A percentile compares a stretch with the other conserved stretches of the same genome.
These are phyloP conservation scores for Acacia confusa DNA, from an alignment of 306 rosid species.

Conservation along the genomic window DNA sequence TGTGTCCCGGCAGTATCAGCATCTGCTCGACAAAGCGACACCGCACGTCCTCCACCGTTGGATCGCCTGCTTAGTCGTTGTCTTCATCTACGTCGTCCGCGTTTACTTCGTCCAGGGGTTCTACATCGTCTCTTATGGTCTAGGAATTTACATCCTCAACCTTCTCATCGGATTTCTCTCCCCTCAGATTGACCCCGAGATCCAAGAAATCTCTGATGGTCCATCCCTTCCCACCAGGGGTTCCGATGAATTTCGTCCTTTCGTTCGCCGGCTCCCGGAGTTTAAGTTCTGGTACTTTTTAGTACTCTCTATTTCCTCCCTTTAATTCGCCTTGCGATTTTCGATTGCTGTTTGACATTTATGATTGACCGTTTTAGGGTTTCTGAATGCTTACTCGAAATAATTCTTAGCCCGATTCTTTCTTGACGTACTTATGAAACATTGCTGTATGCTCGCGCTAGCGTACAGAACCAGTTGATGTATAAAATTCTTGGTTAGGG, in stretches of 20 bases:
- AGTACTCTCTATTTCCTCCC: not conserved
- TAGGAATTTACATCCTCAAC: conserved; percentile 90
- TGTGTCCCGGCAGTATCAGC: conserved; percentile 63
- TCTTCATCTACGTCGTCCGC: conserved; percentile 61
- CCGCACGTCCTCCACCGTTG: conserved; percentile 74
- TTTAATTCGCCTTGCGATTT: not conserved
- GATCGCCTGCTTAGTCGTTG: conserved; percentile 55
- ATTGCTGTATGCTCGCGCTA: not conserved
- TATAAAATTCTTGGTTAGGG: not conserved
- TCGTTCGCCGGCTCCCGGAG: conserved; percentile 94
- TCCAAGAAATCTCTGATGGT: conserved; percentile 61
- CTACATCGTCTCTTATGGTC: conserved; percentile 86
- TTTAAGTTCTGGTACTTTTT: conserved; percentile 81
- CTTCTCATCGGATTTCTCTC: conserved; percentile 86
- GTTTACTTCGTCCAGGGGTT: conserved; percentile 81
- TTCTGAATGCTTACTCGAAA: not conserved
- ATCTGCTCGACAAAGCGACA: conserved; percentile 72
- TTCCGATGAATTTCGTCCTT: conserved; percentile 92
- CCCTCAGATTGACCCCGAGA: conserved; percentile 97
- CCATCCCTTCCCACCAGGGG: conserved; percentile 78
- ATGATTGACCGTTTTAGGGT: conserved; percentile 21
- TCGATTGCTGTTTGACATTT: not conserved
- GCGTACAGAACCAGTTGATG: not conserved
- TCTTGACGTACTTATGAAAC: not conserved
- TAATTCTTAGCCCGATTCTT: not conserved